A percentile compares a stretch with the other conserved stretches of the same genome.
phyloP scores from a whole-genome alignment of 163 green algal genomes.

The Prototheca cutis region DNA sequence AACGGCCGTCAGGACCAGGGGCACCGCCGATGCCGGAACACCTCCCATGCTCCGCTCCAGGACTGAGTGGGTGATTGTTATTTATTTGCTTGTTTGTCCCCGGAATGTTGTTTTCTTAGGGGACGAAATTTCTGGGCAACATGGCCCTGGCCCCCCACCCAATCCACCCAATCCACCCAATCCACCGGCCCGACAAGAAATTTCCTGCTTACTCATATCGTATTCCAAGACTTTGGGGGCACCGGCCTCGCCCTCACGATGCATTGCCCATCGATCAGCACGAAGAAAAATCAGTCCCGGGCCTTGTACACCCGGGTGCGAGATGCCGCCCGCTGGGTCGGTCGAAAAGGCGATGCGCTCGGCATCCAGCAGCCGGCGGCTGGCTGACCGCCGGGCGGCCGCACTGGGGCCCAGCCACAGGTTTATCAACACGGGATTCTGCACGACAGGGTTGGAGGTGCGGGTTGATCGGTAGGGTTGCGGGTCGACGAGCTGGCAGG shows the following conservation, averaged over 20 bases:
- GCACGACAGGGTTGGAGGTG: too few relatives aligned
- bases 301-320: too few relatives aligned
- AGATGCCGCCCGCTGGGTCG: constrained; percentile 1
- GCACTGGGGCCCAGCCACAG: constrained; percentile 2
- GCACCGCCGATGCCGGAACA: constrained; percentile 12
- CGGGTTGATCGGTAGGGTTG: too few relatives aligned
- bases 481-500: too few relatives aligned
- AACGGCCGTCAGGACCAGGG: constrained; percentile 7
- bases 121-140: too few relatives aligned
- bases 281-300: not conserved
- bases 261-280: constrained; percentile 4
- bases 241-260: not conserved
- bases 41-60: constrained; percentile 20
- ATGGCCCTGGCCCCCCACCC: too few relatives aligned
- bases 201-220: constrained; percentile 10
- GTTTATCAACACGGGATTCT: constrained; percentile 10
- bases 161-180: too few relatives aligned
- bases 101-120: too few relatives aligned
- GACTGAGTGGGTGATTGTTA: too few relatives aligned
- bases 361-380: constrained; percentile 14
- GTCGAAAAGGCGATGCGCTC: constrained; percentile 21
- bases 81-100: too few relatives aligned
- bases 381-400: not conserved
- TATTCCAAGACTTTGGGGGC: constrained; percentile 1
- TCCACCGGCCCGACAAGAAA: too few relatives aligned